phyloP scores from a whole-genome alignment of 805 yeast species.

The Cyberlindnera mycetangii region DNA sequence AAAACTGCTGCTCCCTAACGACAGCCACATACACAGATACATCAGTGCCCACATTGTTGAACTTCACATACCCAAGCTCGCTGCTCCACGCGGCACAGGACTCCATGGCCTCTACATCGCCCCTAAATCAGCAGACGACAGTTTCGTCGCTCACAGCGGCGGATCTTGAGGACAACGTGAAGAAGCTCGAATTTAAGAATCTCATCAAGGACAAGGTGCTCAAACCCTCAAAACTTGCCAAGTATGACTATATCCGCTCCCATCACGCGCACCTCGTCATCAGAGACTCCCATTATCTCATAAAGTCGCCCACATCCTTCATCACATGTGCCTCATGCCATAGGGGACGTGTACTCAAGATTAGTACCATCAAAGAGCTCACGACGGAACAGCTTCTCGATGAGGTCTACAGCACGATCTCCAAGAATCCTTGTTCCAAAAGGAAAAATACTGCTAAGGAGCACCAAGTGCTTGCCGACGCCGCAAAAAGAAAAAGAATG shows the following conservation, averaged over 20 bases:
- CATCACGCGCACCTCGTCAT: slow-evolving; percentile 30
- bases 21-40: background rate
- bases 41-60: slow-evolving; percentile 1
- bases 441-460: slow-evolving; percentile 24
- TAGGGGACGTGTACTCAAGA: slow-evolving; percentile 28
- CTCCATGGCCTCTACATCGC: background rate
- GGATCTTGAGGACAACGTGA: slow-evolving; percentile 17
- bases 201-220: slow-evolving; percentile 27
- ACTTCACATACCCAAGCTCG: slow-evolving; percentile 2
- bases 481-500: slow-evolving; percentile 4
- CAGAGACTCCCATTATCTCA: slow-evolving; percentile 28
- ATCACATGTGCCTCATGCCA: slow-evolving; percentile 29
- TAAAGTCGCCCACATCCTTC: slow-evolving; percentile 26
- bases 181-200: slow-evolving; percentile 24
- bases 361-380: slow-evolving; percentile 21
- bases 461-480: slow-evolving; percentile 9
- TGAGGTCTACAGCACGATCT: slow-evolving; percentile 25
- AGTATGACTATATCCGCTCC: slow-evolving; percentile 15
- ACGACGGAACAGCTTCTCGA: slow-evolving; percentile 20
- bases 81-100: slow-evolving; percentile 4
- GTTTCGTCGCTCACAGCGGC: background rate
- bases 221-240: slow-evolving; percentile 25
- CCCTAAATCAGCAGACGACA: background rate
- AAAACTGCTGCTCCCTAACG: background rate
- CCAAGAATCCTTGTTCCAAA: slow-evolving; percentile 26